Evolutionary conservation across 352 stramenopile genomes (phyloP), one percentile per base, ranked within the genome.

Genomic region (Pythium myriotylum): DNA sequence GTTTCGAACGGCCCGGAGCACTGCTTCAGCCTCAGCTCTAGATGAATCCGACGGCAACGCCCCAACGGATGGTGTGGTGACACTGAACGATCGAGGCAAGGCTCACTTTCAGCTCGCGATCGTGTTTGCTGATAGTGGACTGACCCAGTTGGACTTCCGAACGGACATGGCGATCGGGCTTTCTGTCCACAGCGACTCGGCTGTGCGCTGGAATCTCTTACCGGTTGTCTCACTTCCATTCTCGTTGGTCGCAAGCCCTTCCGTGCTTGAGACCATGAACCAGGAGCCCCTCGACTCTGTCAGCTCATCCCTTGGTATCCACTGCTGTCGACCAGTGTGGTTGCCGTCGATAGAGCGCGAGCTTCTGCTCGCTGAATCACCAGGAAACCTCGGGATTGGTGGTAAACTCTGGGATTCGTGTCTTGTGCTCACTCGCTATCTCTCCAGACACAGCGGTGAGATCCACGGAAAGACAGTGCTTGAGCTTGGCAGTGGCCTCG

Each of bases 351-450:
- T 90, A 29, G 56, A 77, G 6, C 70, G 56, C 3, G 81, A 89
- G 39, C 79, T 93, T n/a, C 54, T 89, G 24, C 65, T 93, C 20
- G 84, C 81, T 16, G 84, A 93, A 64, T 90, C 84, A 2, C 84
- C 81, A 16, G 84, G 84, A 7, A 86, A 84, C 32, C 67, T 93
- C 2, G 84, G 84, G 22, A 93, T 93, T 54, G 84, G 77, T 39
- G 84, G 84, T n/a, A 94, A 94, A 57, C 59, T 94, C 16, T 94
- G 84, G 84, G 84, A 94, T 65, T 92, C 82, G 50, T 88, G 81
- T 22, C 70, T 94, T 26, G 79, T 94, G 17, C 62, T 94, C 50
- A 90, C 79, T 8, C 69, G 71, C 19, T 92, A 90, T 62, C 50
- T 94, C 20, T 56, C 72, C 19, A 56, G 61, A 5, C 61, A 83